Conservation (phyloP, 2,329 filamentous ascomycete species). For the Coniochaeta hoffmannii region DNA sequence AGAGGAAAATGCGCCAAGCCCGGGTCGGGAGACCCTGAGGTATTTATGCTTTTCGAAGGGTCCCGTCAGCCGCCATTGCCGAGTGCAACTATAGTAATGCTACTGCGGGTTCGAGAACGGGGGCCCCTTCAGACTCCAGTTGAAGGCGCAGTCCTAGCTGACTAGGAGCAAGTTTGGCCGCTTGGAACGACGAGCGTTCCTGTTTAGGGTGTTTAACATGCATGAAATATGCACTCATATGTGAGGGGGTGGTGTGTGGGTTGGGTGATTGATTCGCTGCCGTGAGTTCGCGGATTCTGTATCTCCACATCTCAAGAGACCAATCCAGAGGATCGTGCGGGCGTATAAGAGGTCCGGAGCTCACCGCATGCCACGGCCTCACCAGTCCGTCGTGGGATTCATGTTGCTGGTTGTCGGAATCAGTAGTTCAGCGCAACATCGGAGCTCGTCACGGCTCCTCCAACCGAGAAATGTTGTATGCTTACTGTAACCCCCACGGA, state of each 20-base stretch:
- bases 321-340: neutral
- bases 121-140: neutral
- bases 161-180: neutral
- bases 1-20: neutral
- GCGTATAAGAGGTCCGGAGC: neutral
- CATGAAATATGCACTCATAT: conserved; percentile 2
- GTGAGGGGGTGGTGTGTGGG: conserved; percentile 1
- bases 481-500: neutral
- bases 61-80: neutral
- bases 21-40: neutral
- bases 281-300: neutral
- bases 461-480: neutral
- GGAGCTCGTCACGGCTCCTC: neutral
- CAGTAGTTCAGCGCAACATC: neutral
- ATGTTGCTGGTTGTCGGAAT: neutral
- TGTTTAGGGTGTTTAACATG: neutral
- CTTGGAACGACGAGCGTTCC: neutral
- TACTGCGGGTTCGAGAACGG: neutral
- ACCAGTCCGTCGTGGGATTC: neutral
- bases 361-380: neutral
- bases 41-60: conserved; percentile 1
- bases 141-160: neutral
- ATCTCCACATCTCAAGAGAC: neutral
- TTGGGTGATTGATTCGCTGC: conserved; percentile 2
- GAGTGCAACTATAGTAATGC: neutral